Percentiles rank a stretch among this genome's conserved stretches.
phyloP scores from a whole-genome alignment of 2,329 filamentous ascomycete genomes.

The Botrytis sinoallii region DNA sequence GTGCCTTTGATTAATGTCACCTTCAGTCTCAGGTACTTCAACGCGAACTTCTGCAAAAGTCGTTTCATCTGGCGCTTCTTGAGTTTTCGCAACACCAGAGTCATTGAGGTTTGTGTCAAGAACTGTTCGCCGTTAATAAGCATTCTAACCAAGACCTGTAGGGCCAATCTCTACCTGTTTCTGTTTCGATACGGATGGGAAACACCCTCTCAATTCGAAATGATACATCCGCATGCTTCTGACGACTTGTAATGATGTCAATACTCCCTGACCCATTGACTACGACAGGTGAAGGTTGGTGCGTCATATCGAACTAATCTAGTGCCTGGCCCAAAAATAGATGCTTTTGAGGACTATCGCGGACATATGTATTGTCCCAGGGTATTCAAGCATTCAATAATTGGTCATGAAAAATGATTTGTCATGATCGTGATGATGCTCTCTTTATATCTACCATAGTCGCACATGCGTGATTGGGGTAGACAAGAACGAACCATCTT shows the following conservation, averaged over 20 bases:
- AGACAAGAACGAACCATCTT: background rate
- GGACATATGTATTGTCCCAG: background rate
- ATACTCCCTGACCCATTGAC: background rate
- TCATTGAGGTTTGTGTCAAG: too few relatives aligned
- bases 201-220: constrained; percentile 17
- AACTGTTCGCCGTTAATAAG: background rate
- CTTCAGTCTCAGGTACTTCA: background rate
- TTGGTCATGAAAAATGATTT: background rate
- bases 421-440: background rate
- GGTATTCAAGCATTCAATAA: background rate
- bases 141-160: too few relatives aligned
- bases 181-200: constrained; percentile 18
- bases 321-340: background rate
- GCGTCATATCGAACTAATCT: background rate
- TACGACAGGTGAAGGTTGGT: background rate
- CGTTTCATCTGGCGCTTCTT: background rate
- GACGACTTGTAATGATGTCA: background rate
- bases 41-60: background rate
- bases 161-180: background rate
- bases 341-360: background rate
- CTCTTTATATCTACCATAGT: background rate
- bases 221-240: background rate
- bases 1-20: background rate
- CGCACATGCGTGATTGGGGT: background rate
- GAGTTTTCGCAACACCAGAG: background rate